phyloP scores from a whole-genome alignment of 2,329 filamentous ascomycete species.

The Arachnomyces sp. region DNA sequence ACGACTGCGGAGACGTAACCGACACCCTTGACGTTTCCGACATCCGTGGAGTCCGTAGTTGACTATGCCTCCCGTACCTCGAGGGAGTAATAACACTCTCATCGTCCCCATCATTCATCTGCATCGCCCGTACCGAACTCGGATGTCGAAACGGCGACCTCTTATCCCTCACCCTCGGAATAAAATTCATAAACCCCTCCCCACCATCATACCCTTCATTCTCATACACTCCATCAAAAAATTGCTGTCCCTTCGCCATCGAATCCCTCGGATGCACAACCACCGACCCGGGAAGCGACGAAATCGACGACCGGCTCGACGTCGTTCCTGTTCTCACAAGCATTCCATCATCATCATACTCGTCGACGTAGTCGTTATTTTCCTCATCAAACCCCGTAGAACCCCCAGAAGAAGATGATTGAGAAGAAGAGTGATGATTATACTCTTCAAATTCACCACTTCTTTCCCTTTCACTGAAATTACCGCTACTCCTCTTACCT shows the following conservation, averaged over 20 bases:
- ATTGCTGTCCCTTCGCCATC: slow-evolving; percentile 5
- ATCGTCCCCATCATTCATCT: slow-evolving; percentile 32
- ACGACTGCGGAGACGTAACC: slow-evolving; percentile 24
- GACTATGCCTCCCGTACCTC: slow-evolving; percentile 18
- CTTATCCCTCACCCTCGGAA: slow-evolving; percentile 25
- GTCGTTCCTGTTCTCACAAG: slow-evolving; percentile 20
- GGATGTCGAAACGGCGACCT: slow-evolving; percentile 36
- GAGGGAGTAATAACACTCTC: slow-evolving; percentile 32
- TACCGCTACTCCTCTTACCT: too few species aligned
- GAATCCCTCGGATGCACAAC: slow-evolving; percentile 24
- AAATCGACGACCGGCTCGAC: slow-evolving; percentile 35
- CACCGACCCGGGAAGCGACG: slow-evolving; percentile 34
- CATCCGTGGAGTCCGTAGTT: slow-evolving; percentile 14
- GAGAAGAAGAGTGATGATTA: slow-evolving; percentile 8
- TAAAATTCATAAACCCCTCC: slow-evolving; percentile 14
- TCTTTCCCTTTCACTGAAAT: too few species aligned
- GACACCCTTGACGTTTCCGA: slow-evolving; percentile 27
- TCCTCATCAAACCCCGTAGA: slow-evolving; percentile 14
- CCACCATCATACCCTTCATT: slow-evolving; percentile 1
- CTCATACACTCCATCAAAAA: background rate
- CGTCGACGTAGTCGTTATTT: slow-evolving; percentile 17
- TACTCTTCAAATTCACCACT: too few species aligned
- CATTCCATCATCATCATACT: slow-evolving; percentile 22
- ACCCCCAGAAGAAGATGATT: slow-evolving; percentile 26
- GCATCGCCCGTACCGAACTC: slow-evolving; percentile 36